Percentiles rank a stretch among this genome's conserved stretches.
These are phyloP conservation scores for Saksenaea oblongispora DNA, from an alignment of 371 early-diverging fungal species.

Conservation along the genomic window DNA sequence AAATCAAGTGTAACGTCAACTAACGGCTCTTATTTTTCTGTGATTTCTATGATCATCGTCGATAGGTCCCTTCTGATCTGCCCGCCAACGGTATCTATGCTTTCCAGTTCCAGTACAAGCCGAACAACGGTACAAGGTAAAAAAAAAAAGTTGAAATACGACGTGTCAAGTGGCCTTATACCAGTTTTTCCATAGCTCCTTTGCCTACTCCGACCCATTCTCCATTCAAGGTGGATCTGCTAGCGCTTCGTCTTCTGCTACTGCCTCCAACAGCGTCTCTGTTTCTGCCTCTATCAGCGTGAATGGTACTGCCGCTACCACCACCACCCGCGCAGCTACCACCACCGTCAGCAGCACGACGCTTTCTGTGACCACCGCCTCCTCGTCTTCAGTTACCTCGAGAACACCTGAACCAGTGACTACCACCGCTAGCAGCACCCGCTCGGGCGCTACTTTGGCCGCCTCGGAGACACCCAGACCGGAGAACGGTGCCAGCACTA, in stretches of 20 bases:
- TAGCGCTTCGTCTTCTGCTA: background rate
- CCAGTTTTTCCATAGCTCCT: background rate
- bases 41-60: background rate
- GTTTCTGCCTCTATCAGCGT: background rate
- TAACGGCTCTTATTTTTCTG: background rate
- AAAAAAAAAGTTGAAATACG: background rate
- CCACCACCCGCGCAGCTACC: background rate
- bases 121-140: constrained; percentile 10
- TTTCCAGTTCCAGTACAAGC: constrained; percentile 11
- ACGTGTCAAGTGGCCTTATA: background rate
- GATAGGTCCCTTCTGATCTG: constrained; percentile 14
- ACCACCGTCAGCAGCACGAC: background rate
- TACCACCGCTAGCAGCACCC: background rate
- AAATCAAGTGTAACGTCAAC: constrained; percentile 4
- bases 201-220: constrained; percentile 13
- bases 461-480: background rate
- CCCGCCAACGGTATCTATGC: constrained; percentile 8
- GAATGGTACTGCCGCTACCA: too few species aligned
- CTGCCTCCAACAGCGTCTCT: constrained; percentile 7
- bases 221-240: constrained; percentile 4
- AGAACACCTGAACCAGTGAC: background rate
- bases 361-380: background rate
- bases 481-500: background rate
- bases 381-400: background rate
- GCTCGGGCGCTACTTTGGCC: background rate